phyloP scores from a whole-genome alignment of 2,329 filamentous ascomycete species.

The Colletotrichum sp. region DNA sequence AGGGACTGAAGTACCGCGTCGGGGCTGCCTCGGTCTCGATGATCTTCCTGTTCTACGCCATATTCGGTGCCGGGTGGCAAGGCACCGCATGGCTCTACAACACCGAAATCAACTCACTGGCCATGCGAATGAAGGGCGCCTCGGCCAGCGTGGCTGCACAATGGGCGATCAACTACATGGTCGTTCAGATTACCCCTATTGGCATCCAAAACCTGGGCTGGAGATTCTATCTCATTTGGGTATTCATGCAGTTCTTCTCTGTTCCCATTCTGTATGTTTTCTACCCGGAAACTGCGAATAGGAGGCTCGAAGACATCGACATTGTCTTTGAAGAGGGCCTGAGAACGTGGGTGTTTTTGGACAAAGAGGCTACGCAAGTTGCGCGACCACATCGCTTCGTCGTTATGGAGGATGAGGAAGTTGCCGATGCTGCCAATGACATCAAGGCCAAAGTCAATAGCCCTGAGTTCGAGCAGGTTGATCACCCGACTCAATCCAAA shows the following conservation, averaged over 20 bases:
- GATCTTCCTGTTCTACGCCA: background rate
- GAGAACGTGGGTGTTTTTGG: background rate
- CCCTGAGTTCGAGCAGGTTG: background rate
- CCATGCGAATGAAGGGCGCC: background rate
- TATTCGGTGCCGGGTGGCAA: background rate
- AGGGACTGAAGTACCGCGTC: background rate
- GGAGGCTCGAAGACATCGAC: background rate
- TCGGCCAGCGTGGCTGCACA: background rate
- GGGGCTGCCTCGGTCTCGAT: fast-evolving
- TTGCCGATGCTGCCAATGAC: background rate
- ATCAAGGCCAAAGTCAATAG: background rate
- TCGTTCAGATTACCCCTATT: background rate
- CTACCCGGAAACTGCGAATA: background rate
- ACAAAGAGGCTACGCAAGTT: background rate
- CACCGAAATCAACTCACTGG: background rate
- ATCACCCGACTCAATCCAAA: background rate
- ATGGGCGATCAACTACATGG: background rate
- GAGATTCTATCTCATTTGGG: background rate
- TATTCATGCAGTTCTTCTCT: background rate
- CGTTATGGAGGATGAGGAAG: background rate
- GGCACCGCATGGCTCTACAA: background rate
- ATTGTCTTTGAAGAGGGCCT: background rate
- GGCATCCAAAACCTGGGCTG: background rate
- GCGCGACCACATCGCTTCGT: background rate
- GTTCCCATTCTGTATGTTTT: background rate